Evolutionary conservation across 192 early-diverging fungal genomes (phyloP), one percentile per base, ranked within the genome.

Genomic region (Entomortierella beljakovae): DNA sequence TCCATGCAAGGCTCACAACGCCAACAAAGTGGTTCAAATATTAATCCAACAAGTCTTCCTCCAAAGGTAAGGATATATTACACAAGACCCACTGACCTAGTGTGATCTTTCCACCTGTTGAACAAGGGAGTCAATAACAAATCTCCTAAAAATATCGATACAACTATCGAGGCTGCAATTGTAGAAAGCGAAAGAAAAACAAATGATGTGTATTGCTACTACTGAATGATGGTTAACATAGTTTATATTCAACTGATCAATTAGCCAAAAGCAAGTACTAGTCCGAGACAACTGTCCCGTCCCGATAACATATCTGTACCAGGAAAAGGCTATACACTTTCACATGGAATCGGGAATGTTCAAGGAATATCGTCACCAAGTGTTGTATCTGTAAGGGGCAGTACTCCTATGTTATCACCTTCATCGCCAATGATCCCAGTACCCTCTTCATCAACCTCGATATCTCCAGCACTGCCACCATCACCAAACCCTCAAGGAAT

Each of bases 1-100:
- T 64, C 61, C 48, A 54, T 62, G n/a, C 61, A 53, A 50, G 60
- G 54, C 20, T 29, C 43, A 26, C 58, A 51, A 43, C 59, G 37
- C 32, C 58, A 61, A 55, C 68, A 61, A 55, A 61, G 38, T 23
- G 46, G 22, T 26, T 20, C 16, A 34, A 48, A 23, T 16, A 8
- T 43, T 16, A 40, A 35, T 46, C 20, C 57, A 4, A 10, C 52
- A 11, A 37, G 40, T 37, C 57, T 37, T 22, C 37, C 63, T 31
- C 52, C 51, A 54, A 65, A 65, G 63, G 63, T 65, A 65, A 54
- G 51, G 18, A 49, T 6, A 42, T 6, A 38, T n/a, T 6, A 38
- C 20, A 16, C 9, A 10, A 8, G 35, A 8, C 10, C 2, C 59
- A 61, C 29, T 29, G 59, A 31, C 8, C 26, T 28, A 26, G 6